Base-by-base conservation (phyloP, 2,329 filamentous ascomycete species). In the Microdochium nivale region DNA sequence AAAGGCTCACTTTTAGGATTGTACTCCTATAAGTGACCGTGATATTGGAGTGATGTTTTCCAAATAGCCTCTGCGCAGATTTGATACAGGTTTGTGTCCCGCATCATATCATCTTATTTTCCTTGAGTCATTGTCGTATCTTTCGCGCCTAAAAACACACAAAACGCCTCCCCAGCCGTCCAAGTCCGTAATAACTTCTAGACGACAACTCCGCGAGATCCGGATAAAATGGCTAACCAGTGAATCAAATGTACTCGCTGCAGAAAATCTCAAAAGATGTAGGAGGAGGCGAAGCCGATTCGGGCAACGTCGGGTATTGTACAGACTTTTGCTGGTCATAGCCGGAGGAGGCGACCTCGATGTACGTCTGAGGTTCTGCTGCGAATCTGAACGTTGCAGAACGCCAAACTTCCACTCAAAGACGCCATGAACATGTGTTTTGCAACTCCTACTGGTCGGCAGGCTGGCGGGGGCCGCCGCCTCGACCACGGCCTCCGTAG, bases 401-500 rank as follows among this genome's bases (percentile, higher is more conserved):
- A 11, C 27, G 27, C 27, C n/a, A n/a, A n/a, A n/a, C n/a, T n/a
- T n/a, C n/a, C n/a, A n/a, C n/a, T n/a, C n/a, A n/a, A n/a, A n/a
- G n/a, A n/a, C n/a, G n/a, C n/a, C n/a, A n/a, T n/a, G n/a, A n/a
- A n/a, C n/a, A n/a, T n/a, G n/a, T n/a, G 11, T 30, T 30, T 5
- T 30, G 27, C 11, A n/a, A 23, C 24, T 25, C 27, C 55, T 57
- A 63, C 50, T 62, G 60, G 14, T 53, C n/a, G 21, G 57, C 25
- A 24, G 49, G 49, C 25, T 60, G 59, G 33, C 59, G 57, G 40
- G 51, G 59, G 32, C 53, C 50, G 25, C 51, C 52, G 19, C 69
- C 69, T 25, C 72, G 65, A 10, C 76, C 76, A 54, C 78, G 72
- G 24, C 68, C 67, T 47, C 72, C 69, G 21, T 59, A 62, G 16